Conservation (phyloP, 805 yeast species). For the Cyberlindnera mycetangii region DNA sequence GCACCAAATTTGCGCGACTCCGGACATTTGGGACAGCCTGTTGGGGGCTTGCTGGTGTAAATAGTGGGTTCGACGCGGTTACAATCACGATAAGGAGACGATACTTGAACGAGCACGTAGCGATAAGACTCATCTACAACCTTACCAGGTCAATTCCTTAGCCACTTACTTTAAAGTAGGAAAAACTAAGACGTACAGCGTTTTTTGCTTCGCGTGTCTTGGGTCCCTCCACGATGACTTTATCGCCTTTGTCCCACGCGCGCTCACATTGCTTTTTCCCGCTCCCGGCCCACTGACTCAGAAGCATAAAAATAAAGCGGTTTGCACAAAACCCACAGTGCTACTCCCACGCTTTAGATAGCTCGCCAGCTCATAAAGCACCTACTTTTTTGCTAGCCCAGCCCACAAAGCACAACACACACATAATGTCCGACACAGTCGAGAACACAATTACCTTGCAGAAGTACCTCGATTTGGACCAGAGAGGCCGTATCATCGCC, state of each 20-base stretch:
- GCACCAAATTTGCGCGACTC: constrained; percentile 1
- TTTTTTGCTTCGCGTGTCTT: constrained; percentile 2
- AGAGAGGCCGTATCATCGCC: constrained; percentile 84
- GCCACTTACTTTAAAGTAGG: background rate
- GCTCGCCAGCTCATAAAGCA: background rate
- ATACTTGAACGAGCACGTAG: background rate
- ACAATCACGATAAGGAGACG: background rate
- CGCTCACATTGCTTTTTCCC: constrained; percentile 4
- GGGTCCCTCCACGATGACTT: background rate
- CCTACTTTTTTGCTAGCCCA: constrained; percentile 1
- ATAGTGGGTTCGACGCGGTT: background rate
- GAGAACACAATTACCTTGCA: constrained; percentile 75
- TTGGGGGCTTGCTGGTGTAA: background rate
- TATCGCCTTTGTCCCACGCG: constrained; percentile 6
- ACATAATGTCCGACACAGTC: constrained; percentile 40
- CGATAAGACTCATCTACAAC: background rate
- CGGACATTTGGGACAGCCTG: constrained; percentile 3
- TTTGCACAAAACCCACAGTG: constrained; percentile 11
- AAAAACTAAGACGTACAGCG: background rate
- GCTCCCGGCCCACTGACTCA: constrained; percentile 8
- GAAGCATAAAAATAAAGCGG: constrained; percentile 10
- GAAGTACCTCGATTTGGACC: constrained; percentile 81
- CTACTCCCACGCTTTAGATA: background rate
- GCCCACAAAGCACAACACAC: constrained; percentile 2
- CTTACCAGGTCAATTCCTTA: background rate